Percentiles rank a stretch among this genome's conserved stretches.
These are phyloP conservation scores for Citrus maxima DNA, from an alignment of 345 rosid genomes.

Conservation along the genomic window DNA sequence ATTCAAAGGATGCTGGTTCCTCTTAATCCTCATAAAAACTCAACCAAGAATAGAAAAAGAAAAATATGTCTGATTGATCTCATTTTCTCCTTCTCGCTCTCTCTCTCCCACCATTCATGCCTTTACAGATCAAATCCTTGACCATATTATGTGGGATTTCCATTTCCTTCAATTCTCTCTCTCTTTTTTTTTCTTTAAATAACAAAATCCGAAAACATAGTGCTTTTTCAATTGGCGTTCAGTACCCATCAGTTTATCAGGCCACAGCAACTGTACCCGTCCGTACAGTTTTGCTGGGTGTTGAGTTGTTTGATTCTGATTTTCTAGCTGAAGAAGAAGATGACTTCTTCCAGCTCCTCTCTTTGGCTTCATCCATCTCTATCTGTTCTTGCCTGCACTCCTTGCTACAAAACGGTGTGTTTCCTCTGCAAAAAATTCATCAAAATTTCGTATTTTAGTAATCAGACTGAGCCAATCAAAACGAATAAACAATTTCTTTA, in stretches of 20 bases:
- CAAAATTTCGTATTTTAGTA: background rate
- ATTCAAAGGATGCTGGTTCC: background rate
- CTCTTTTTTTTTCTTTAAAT: no score
- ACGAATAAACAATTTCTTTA: background rate
- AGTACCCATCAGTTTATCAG: background rate
- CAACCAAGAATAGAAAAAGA: background rate
- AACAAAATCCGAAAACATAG: background rate
- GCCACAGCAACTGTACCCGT: conserved; percentile 52
- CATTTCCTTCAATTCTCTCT: background rate
- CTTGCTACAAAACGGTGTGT: conserved; percentile 70
- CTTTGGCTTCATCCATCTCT: conserved; percentile 53
- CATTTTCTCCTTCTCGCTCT: background rate
- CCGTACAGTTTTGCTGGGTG: conserved; percentile 37
- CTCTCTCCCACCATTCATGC: background rate
- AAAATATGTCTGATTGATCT: background rate
- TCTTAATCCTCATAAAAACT: background rate
- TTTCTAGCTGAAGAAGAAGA: conserved; percentile 43
- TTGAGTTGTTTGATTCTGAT: conserved; percentile 36
- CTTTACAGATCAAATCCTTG: background rate
- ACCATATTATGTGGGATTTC: background rate
- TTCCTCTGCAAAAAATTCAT: conserved; percentile 43
- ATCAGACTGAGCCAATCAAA: background rate
- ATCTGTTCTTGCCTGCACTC: conserved; percentile 88
- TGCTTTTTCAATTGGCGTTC: background rate
- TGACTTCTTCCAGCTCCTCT: conserved; percentile 48